These are phyloP conservation scores for Exserohilum rostratum DNA, from an alignment of 2,329 filamentous ascomycete species.

Conservation along the genomic window DNA sequence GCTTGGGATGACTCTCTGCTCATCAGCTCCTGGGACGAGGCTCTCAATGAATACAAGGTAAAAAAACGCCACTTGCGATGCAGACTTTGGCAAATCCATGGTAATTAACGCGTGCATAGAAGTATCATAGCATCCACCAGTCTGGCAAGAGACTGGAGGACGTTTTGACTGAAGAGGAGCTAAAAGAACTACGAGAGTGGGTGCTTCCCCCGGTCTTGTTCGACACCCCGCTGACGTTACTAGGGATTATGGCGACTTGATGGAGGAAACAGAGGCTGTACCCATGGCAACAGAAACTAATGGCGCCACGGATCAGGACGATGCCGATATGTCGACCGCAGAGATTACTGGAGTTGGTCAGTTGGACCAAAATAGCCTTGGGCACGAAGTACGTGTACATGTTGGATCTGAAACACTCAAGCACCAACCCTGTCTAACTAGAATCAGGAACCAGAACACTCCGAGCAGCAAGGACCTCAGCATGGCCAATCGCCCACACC, in stretches of 20 bases:
- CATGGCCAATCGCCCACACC: conserved; percentile 24
- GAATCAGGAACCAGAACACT: conserved; percentile 34
- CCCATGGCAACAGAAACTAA: conserved; percentile 21
- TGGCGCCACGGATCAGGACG: conserved; percentile 30
- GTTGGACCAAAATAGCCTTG: conserved; percentile 13
- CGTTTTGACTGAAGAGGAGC: conserved; percentile 40
- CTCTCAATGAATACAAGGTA: conserved; percentile 47
- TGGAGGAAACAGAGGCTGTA: conserved; percentile 32
- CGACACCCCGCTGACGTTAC: conserved; percentile 14
- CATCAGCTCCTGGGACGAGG: conserved; percentile 44
- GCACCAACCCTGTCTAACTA: conserved; percentile 28
- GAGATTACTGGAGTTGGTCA: conserved; percentile 21
- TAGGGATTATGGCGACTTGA: conserved; percentile 42
- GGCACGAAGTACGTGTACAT: conserved; percentile 35
- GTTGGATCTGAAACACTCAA: conserved; percentile 11
- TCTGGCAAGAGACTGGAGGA: conserved; percentile 46
- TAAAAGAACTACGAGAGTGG: conserved; percentile 40
- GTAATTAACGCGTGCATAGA: conserved; percentile 30
- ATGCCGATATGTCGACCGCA: conserved; percentile 28
- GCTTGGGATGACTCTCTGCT: conserved; percentile 49
- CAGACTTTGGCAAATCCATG: neutral
- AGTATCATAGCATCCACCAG: conserved; percentile 48
- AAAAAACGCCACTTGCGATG: neutral
- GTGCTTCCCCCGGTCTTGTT: neutral
- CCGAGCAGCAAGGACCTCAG: conserved; percentile 29